A percentile compares a stretch with the other conserved stretches of the same genome.
These are phyloP conservation scores for Arthroderma sp. DNA, from an alignment of 2,329 filamentous ascomycete species.

Conservation along the genomic window DNA sequence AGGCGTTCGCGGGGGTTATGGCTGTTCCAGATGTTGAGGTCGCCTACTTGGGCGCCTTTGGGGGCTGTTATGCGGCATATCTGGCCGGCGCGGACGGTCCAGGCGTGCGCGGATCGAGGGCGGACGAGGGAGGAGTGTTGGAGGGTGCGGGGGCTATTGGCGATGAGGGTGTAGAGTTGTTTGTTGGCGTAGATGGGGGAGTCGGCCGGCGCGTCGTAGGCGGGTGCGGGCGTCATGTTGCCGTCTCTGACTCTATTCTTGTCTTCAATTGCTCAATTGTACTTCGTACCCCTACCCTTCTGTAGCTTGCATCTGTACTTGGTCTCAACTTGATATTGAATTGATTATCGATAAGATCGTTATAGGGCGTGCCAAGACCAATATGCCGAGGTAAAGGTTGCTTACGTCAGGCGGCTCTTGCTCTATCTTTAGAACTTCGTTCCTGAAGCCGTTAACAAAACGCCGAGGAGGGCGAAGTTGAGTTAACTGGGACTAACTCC, in stretches of 20 bases:
- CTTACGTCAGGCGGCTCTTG: background rate
- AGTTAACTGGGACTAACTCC: too few species aligned
- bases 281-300: too few species aligned
- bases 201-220: slow-evolving; percentile 28
- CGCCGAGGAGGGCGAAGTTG: too few species aligned
- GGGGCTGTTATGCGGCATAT: slow-evolving; percentile 65
- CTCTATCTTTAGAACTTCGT: too few species aligned
- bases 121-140: slow-evolving; percentile 50
- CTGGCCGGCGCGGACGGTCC: slow-evolving; percentile 55
- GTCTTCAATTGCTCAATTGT: background rate
- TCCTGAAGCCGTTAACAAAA: too few species aligned
- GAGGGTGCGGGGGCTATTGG: slow-evolving; percentile 25
- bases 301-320: too few species aligned
- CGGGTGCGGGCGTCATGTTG: slow-evolving; percentile 23
- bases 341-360: too few species aligned
- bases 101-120: slow-evolving; percentile 62
- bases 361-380: background rate
- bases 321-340: too few species aligned
- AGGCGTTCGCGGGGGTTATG: slow-evolving; percentile 68
- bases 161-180: slow-evolving; percentile 27
- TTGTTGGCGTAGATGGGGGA: slow-evolving; percentile 28
- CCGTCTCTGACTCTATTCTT: background rate
- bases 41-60: slow-evolving; percentile 67
- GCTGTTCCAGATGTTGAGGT: slow-evolving; percentile 70
- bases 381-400: background rate